Evolutionary conservation across 352 stramenopile species (phyloP).

Genomic region (Phytophthora idaei): DNA sequence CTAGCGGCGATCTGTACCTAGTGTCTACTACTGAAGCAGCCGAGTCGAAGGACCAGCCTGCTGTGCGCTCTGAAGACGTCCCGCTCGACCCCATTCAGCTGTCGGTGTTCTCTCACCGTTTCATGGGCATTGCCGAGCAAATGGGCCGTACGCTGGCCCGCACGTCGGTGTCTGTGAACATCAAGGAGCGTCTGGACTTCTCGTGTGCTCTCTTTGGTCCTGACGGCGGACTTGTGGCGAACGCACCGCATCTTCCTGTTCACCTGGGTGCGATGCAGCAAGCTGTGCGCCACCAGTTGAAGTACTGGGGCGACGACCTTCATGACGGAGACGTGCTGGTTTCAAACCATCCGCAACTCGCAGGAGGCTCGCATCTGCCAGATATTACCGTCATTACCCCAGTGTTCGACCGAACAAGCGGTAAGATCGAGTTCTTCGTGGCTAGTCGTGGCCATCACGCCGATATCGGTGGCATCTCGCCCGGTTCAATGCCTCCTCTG

Average conservation of each 20-base stretch:
- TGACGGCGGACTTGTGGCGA: conserved; percentile 98
- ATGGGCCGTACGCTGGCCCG: conserved; percentile 98
- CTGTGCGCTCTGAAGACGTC: conserved; percentile 43
- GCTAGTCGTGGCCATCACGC: conserved; percentile 97
- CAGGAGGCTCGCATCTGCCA: conserved; percentile 96
- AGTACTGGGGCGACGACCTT: conserved; percentile 92
- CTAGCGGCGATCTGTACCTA: conserved; percentile 96
- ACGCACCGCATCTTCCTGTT: conserved; percentile 98
- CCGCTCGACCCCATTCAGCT: conserved; percentile 96
- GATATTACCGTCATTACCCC: conserved; percentile 99
- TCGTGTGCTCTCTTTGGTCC: conserved; percentile 98
- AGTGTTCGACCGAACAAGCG: conserved; percentile 92
- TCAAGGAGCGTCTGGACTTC: conserved; percentile 99
- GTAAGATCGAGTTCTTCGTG: conserved; percentile 98
- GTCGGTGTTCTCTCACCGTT: conserved; percentile 96
- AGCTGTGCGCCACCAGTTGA: conserved; percentile 95
- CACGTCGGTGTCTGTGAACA: conserved; percentile 98
- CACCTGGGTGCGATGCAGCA: conserved; percentile 99
- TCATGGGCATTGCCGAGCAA: conserved; percentile 99
- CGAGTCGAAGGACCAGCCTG: conserved; percentile 28
- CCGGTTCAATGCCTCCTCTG: conserved; percentile 95
- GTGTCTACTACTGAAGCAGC: conserved; percentile 46
- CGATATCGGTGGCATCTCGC: conserved; percentile 98
- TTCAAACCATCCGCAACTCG: conserved; percentile 98
- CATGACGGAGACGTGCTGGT: conserved; percentile 97